Conservation (phyloP, 768 basidiomycete species). For the Leucosporidium scottii region DNA sequence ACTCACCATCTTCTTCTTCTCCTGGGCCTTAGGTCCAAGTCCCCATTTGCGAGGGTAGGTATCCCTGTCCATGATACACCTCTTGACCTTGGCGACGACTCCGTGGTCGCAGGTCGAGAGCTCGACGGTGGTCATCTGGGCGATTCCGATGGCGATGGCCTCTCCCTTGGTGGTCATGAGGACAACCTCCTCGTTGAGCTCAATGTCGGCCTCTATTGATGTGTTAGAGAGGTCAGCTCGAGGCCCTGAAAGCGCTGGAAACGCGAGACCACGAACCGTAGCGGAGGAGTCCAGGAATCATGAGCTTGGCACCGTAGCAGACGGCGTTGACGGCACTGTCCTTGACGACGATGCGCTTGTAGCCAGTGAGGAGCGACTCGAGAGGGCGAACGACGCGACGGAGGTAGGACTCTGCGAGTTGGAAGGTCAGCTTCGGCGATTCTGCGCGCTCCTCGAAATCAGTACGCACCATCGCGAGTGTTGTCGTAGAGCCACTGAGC, state of each 20-base stretch:
- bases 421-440: background rate
- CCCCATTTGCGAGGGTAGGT: conserved; percentile 98
- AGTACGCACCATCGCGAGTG: conserved; percentile 72
- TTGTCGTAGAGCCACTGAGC: conserved; percentile 99
- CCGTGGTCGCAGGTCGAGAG: conserved; percentile 97
- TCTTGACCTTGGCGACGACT: conserved; percentile 96
- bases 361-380: conserved; percentile 86
- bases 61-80: conserved; percentile 98
- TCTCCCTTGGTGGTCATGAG: conserved; percentile 95
- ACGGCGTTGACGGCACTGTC: conserved; percentile 98
- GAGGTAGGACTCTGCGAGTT: conserved; percentile 75
- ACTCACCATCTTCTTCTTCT: conserved; percentile 79
- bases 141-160: conserved; percentile 38
- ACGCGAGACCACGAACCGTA: conserved; percentile 51
- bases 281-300: conserved; percentile 96
- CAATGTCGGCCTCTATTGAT: conserved; percentile 66
- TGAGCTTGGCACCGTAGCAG: conserved; percentile 98
- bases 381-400: conserved; percentile 89
- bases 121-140: conserved; percentile 96
- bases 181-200: conserved; percentile 90
- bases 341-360: conserved; percentile 98
- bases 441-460: background rate
- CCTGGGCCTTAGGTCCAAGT: conserved; percentile 94
- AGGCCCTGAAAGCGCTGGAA: too few species aligned
- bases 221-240: background rate